These are phyloP conservation scores for Glomus cerebriforme DNA, from an alignment of 192 early-diverging fungal genomes.

Conservation along the genomic window DNA sequence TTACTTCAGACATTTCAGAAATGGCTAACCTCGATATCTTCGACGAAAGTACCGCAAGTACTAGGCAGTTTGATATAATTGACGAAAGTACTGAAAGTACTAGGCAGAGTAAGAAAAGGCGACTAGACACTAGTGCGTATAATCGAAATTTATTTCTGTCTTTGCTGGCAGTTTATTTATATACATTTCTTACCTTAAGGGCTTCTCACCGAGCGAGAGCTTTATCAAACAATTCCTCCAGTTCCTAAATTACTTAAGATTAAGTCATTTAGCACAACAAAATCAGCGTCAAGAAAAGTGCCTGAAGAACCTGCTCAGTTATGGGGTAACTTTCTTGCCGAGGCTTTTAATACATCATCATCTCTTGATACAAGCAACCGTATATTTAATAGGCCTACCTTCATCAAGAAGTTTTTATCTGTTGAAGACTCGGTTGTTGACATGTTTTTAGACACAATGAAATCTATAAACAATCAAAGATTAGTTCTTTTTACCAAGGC, in stretches of 20 bases:
- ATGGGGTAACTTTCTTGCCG: slow-evolving; percentile 8
- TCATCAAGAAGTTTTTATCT: neutral
- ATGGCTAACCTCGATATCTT: too few species aligned
- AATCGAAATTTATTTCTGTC: too few species aligned
- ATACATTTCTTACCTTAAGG: slow-evolving; percentile 1
- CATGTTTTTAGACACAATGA: slow-evolving; percentile 17
- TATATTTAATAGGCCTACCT: slow-evolving; percentile 19
- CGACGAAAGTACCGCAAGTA: too few species aligned
- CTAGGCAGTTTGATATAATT: too few species aligned
- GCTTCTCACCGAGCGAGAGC: slow-evolving; percentile 19
- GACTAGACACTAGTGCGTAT: too few species aligned
- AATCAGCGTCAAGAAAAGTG: slow-evolving; percentile 13
- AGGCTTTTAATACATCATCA: neutral
- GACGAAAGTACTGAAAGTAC: too few species aligned
- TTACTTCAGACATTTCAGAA: too few species aligned
- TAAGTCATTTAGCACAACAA: neutral
- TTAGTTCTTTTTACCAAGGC: slow-evolving; percentile 9
- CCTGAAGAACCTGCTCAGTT: neutral
- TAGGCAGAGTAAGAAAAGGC: too few species aligned
- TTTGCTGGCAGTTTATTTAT: too few species aligned
- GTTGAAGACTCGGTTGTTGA: slow-evolving; percentile 20
- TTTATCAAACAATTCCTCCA: slow-evolving; percentile 1
- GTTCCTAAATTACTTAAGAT: neutral
- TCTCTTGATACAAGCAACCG: neutral
- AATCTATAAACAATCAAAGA: slow-evolving; percentile 19